Conservation (phyloP, 352 stramenopile species). For the Pythium biforme region DNA sequence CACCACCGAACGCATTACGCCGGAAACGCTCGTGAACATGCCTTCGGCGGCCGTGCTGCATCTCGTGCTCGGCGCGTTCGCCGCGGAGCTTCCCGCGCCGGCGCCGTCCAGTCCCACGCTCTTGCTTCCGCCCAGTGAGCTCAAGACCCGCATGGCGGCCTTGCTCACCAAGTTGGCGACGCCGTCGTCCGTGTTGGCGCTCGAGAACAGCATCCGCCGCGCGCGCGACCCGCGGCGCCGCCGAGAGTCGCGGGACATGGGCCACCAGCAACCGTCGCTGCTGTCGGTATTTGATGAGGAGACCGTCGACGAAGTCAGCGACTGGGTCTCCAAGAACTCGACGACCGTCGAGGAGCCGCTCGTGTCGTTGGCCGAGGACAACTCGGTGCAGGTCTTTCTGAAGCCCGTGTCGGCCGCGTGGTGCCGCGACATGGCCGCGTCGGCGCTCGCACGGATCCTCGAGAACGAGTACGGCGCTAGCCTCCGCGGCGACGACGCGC, state of each 20-base stretch:
- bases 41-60: conserved; percentile 66
- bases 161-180: conserved; percentile 64
- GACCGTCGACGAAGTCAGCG: conserved; percentile 56
- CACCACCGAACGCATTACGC: conserved; percentile 35
- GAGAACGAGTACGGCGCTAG: conserved; percentile 73
- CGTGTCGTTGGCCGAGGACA: conserved; percentile 73
- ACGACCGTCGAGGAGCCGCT: conserved; percentile 76
- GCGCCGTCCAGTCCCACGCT: conserved; percentile 56
- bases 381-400: conserved; percentile 72
- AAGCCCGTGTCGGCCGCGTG: conserved; percentile 56
- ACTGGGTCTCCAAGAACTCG: conserved; percentile 82
- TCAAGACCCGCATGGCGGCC: conserved; percentile 65
- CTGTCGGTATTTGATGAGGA: conserved; percentile 72
- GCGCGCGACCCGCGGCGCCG: conserved; percentile 64
- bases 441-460: conserved; percentile 65
- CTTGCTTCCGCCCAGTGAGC: conserved; percentile 63
- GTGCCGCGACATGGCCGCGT: conserved; percentile 74
- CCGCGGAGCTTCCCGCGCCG: conserved; percentile 49
- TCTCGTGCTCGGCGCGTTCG: conserved; percentile 69
- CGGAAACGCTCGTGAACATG: conserved; percentile 78
- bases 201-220: conserved; percentile 64
- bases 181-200: conserved; percentile 72
- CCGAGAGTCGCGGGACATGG: conserved; percentile 19
- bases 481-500: conserved; percentile 56
- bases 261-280: conserved; percentile 45